Conservation (phyloP, 345 rosid genomes). For the Cardamine resedifolia region DNA sequence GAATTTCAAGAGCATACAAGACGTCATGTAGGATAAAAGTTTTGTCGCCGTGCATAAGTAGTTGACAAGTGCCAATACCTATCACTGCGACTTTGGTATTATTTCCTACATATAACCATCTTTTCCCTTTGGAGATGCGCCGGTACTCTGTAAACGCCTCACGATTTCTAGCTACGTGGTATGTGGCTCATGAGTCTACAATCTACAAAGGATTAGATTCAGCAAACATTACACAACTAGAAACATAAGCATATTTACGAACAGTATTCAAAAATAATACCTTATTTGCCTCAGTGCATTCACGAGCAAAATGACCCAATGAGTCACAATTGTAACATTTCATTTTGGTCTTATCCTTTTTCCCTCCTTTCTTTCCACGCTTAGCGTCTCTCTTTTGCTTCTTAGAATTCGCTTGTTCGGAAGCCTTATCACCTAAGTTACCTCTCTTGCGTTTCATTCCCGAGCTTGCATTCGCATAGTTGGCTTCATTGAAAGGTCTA, state of each 20-base stretch:
- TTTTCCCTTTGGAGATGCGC: not conserved
- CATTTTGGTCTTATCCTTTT: not conserved
- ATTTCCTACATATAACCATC: not conserved
- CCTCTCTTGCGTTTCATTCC: not conserved
- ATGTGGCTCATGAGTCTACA: conserved; percentile 5
- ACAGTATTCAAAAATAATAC: not conserved
- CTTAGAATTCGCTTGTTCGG: not conserved
- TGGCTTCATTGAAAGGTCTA: not conserved
- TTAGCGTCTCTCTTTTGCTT: not conserved
- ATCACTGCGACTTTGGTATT: not conserved
- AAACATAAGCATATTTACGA: conserved; percentile 1
- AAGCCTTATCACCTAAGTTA: not conserved
- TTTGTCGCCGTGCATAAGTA: not conserved
- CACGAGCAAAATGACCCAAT: conserved; percentile 21
- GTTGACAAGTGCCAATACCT: not conserved
- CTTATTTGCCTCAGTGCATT: conserved; percentile 11
- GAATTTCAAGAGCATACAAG: conserved; percentile 7
- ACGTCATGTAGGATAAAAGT: not conserved
- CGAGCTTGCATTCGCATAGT: too few species aligned
- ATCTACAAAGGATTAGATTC: conserved; percentile 23
- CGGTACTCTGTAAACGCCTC: not conserved
- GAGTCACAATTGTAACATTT: conserved; percentile 1
- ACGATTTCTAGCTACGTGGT: not conserved
- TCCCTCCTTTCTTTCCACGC: not conserved
- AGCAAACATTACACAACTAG: not conserved